These are phyloP conservation scores for Antarctomyces pellizariae DNA, from an alignment of 495 filamentous ascomycete species.

Conservation along the genomic window DNA sequence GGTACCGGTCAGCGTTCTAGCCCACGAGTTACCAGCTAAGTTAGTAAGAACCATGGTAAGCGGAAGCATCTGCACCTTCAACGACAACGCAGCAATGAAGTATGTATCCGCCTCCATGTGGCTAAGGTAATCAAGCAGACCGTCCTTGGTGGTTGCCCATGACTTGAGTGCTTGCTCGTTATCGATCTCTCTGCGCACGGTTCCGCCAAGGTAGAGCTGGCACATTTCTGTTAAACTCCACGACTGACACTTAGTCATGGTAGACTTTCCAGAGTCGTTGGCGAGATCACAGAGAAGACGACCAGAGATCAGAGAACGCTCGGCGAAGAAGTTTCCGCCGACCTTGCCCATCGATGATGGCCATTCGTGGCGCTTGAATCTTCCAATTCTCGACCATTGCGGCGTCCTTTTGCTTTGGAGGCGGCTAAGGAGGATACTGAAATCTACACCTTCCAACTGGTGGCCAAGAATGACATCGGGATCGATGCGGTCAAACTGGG, in stretches of 20 bases:
- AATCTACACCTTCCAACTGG: constrained; percentile 88
- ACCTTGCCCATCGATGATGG: constrained; percentile 69
- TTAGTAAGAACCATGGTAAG: constrained; percentile 91
- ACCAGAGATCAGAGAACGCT: constrained; percentile 73
- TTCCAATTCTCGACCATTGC: constrained; percentile 78
- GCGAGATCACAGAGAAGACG: constrained; percentile 82
- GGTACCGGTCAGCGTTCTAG: constrained; percentile 80
- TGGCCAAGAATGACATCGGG: constrained; percentile 93
- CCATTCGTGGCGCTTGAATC: constrained; percentile 67
- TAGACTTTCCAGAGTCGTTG: constrained; percentile 92
- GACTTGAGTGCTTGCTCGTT: constrained; percentile 69
- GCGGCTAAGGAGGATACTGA: constrained; percentile 68
- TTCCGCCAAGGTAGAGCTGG: constrained; percentile 50
- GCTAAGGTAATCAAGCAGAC: constrained; percentile 75
- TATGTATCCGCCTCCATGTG: constrained; percentile 91
- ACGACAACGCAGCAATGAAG: constrained; percentile 73
- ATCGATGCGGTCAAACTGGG: constrained; percentile 65
- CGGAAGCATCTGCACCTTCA: constrained; percentile 76
- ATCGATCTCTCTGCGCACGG: constrained; percentile 56
- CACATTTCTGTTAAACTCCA: constrained; percentile 98
- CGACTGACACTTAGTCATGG: constrained; percentile 91
- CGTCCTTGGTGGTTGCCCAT: constrained; percentile 64
- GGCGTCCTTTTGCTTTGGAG: constrained; percentile 77
- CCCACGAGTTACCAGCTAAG: constrained; percentile 95
- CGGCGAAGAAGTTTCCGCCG: constrained; percentile 72